Conservation (phyloP, 2,329 filamentous ascomycete species). For the Helotiales sp. region DNA sequence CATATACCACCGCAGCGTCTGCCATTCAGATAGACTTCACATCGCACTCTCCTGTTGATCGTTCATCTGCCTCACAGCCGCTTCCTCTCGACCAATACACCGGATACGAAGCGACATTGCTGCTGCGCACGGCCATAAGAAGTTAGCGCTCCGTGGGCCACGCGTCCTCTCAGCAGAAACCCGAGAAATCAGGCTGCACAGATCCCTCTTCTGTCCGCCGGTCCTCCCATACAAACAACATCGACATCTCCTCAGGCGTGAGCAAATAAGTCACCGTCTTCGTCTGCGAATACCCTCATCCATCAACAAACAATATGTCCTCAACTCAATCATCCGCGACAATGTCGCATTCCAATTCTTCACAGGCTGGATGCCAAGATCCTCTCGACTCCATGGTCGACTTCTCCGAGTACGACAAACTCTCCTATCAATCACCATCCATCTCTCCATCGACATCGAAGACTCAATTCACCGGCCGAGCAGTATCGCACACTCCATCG, state of each 20-base stretch:
- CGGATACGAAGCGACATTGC: too few species aligned
- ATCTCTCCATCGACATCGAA: slow-evolving; percentile 57
- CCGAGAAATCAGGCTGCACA: slow-evolving; percentile 19
- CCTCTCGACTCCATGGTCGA: slow-evolving; percentile 58
- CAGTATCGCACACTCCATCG: slow-evolving; percentile 53
- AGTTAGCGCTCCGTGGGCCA: slow-evolving; percentile 17
- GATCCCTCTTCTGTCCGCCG: slow-evolving; percentile 9
- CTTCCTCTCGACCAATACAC: too few species aligned
- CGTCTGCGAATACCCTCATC: neutral
- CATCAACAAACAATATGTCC: slow-evolving; percentile 24
- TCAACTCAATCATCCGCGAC: slow-evolving; percentile 26
- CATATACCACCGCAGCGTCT: too few species aligned
- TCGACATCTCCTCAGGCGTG: neutral
- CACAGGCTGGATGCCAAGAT: slow-evolving; percentile 32
- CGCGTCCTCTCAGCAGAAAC: slow-evolving; percentile 21
- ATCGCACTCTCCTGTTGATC: neutral
- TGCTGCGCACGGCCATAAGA: slow-evolving; percentile 5
- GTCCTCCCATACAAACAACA: neutral
- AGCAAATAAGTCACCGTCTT: neutral
- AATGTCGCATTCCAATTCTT: slow-evolving; percentile 28
- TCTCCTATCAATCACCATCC: slow-evolving; percentile 61
- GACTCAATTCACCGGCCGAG: slow-evolving; percentile 50
- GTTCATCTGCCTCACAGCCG: neutral
- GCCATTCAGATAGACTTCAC: too few species aligned
- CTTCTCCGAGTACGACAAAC: slow-evolving; percentile 61